Evolutionary conservation across 495 filamentous ascomycete genomes (phyloP).

Genomic region (Neurospora sp.): DNA sequence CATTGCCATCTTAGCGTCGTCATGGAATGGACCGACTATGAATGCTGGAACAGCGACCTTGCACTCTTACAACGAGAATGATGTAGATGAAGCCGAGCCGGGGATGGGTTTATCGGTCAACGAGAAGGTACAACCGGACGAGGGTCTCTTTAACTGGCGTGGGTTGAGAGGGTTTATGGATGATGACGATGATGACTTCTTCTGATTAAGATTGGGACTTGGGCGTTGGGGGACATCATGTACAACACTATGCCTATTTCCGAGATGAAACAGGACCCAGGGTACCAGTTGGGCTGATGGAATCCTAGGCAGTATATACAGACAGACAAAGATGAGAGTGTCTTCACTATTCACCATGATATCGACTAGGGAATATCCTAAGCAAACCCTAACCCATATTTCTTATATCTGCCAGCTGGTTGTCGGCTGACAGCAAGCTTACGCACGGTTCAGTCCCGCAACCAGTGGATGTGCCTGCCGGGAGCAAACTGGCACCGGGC

Average conservation of each 20-base stretch:
- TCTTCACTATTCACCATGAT: background rate
- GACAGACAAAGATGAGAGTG: background rate
- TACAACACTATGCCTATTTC: background rate
- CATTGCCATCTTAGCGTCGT: conserved; percentile 46
- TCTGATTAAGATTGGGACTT: background rate
- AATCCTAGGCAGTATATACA: background rate
- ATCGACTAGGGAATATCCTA: background rate
- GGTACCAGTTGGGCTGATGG: background rate
- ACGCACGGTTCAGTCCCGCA: background rate
- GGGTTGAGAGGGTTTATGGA: background rate
- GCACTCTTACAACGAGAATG: conserved; percentile 63
- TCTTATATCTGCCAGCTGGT: background rate
- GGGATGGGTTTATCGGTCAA: conserved; percentile 46
- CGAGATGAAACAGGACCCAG: background rate
- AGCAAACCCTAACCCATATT: background rate
- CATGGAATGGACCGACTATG: conserved; percentile 66
- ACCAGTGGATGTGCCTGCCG: background rate
- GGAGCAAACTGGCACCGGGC: background rate
- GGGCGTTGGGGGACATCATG: background rate
- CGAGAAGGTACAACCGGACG: conserved; percentile 28
- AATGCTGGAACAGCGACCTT: conserved; percentile 62
- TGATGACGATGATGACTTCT: background rate
- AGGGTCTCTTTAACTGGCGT: background rate
- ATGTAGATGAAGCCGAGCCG: conserved; percentile 56
- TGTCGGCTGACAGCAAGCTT: background rate